These are phyloP conservation scores for Thuidium tamariscinum DNA, from an alignment of 225 moss, liverwort and hornwort species.

Conservation along the genomic window DNA sequence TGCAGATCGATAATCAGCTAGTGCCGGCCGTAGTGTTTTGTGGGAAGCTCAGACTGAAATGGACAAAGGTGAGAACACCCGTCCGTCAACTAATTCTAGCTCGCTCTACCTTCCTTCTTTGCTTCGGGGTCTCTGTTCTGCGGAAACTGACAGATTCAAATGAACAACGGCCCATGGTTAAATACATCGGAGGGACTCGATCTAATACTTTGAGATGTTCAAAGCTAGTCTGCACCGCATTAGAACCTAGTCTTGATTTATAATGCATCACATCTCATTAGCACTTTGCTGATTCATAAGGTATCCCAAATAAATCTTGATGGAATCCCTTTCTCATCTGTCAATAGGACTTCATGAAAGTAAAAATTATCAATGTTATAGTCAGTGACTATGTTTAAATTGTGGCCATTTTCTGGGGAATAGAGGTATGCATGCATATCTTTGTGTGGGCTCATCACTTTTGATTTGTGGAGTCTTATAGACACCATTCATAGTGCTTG, in stretches of 20 bases:
- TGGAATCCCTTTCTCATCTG: not conserved
- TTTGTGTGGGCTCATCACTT: not conserved
- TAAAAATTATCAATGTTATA: too few relatives aligned
- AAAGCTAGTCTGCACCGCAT: not conserved
- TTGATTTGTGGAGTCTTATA: too few relatives aligned
- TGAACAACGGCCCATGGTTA: not conserved
- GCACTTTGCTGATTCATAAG: not conserved
- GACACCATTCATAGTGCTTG: too few relatives aligned
- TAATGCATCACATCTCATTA: not conserved
- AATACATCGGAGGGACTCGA: too few relatives aligned
- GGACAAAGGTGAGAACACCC: not conserved
- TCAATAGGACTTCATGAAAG: too few relatives aligned
- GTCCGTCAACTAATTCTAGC: too few relatives aligned
- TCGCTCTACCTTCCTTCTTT: not conserved
- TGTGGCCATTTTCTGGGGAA: too few relatives aligned
- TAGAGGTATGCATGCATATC: too few relatives aligned
- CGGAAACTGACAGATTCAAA: not conserved
- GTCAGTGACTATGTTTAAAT: too few relatives aligned
- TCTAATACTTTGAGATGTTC: not conserved
- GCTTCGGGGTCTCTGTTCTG: not conserved
- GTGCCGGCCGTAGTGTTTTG: not conserved
- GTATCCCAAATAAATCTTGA: not conserved
- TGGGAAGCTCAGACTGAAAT: not conserved
- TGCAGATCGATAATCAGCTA: not conserved
- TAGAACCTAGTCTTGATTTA: not conserved